Percentiles rank a stretch among this genome's conserved stretches.
These are phyloP conservation scores for Solanum bulbocastanum DNA, from an alignment of 257 asterid species.

Conservation along the genomic window DNA sequence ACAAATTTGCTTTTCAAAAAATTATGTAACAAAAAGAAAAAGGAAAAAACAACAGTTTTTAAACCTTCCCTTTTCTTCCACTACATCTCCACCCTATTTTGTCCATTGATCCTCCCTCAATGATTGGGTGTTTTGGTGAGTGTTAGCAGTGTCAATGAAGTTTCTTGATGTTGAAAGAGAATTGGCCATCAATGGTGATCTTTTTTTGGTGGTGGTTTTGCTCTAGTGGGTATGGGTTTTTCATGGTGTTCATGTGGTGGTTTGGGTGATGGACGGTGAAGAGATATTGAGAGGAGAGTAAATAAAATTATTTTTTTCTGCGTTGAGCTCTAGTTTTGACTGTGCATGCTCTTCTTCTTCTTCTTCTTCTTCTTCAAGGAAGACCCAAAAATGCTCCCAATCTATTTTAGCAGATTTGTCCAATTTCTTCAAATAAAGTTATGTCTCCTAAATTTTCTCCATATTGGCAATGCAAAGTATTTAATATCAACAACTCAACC, in stretches of 20 bases:
- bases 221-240: neutral
- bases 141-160: neutral
- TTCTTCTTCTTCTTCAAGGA: neutral
- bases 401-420: neutral
- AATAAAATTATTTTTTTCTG: too few species aligned
- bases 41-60: too few species aligned
- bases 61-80: neutral
- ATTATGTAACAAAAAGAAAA: too few species aligned
- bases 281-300: neutral
- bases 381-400: neutral
- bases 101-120: neutral
- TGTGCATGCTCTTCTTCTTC: neutral
- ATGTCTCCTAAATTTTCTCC: neutral
- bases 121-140: neutral
- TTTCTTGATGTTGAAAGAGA: neutral
- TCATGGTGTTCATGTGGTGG: neutral
- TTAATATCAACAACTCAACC: neutral
- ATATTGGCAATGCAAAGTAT: too few species aligned
- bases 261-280: neutral
- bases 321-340: neutral
- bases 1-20: neutral
- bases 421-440: neutral
- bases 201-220: neutral
- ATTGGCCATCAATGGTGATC: neutral
- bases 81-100: neutral